Percentiles rank a stretch among this genome's conserved stretches.
These are phyloP conservation scores for Aspergillus puulaauensis DNA, from an alignment of 2,329 filamentous ascomycete species.

Conservation along the genomic window DNA sequence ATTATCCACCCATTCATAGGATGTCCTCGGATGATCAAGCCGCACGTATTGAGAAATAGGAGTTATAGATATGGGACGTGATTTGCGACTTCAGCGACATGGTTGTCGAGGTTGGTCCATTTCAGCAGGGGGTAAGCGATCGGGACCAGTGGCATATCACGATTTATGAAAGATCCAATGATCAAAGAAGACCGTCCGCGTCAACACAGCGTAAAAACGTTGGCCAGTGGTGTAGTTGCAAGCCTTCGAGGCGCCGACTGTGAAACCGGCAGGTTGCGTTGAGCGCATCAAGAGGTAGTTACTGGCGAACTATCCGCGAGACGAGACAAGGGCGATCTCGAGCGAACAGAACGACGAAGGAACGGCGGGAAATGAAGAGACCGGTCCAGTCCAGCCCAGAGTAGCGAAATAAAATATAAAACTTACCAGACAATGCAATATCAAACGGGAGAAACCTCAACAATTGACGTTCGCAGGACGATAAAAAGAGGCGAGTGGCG, in stretches of 20 bases:
- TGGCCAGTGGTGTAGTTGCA: neutral
- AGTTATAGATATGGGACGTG: neutral
- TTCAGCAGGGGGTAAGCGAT: neutral
- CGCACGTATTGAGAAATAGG: neutral
- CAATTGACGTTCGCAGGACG: constrained; percentile 16
- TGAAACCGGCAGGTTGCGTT: neutral
- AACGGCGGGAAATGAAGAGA: neutral
- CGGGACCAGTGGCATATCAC: neutral
- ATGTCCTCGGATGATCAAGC: constrained; percentile 1
- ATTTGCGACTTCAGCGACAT: neutral
- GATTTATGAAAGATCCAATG: neutral
- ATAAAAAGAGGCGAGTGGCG: constrained; percentile 16
- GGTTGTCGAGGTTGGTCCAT: neutral
- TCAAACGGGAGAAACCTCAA: constrained; percentile 19
- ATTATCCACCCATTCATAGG: neutral
- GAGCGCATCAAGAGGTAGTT: neutral
- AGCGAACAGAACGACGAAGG: neutral
- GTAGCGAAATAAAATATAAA: neutral
- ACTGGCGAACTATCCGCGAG: neutral
- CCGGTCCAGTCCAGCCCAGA: neutral
- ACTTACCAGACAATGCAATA: constrained; percentile 25
- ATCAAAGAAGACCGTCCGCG: neutral
- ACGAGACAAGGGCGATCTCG: neutral
- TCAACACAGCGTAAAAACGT: neutral
- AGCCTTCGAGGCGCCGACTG: neutral